Conservation (phyloP, 306 rosid genomes). For the Hippophae tibetana region DNA sequence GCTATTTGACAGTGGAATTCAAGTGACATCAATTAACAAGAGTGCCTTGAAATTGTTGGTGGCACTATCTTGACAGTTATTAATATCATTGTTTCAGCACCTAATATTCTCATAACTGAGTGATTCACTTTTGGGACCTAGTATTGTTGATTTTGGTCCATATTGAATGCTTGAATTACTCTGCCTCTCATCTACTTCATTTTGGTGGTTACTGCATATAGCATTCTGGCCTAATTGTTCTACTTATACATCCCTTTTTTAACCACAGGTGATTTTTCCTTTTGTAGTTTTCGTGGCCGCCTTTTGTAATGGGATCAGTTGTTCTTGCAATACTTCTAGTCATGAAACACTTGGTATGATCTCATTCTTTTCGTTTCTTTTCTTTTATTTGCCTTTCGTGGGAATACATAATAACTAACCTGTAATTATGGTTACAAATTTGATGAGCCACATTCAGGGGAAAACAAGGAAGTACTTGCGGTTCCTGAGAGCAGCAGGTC, state of each 20-base stretch:
- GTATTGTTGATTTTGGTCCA: not conserved
- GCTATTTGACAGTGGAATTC: too few relatives aligned
- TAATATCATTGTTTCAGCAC: too few relatives aligned
- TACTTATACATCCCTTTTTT: conserved; percentile 22
- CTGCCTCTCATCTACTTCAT: conserved; percentile 1
- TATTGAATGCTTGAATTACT: not conserved
- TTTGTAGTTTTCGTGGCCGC: conserved; percentile 86
- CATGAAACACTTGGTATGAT: conserved; percentile 91
- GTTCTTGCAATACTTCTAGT: conserved; percentile 58
- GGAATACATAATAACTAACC: not conserved
- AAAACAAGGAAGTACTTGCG: conserved; percentile 77
- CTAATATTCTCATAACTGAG: too few relatives aligned
- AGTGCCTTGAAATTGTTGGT: too few relatives aligned
- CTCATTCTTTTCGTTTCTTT: conserved; percentile 16
- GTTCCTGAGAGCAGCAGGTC: conserved; percentile 87
- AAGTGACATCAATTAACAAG: too few relatives aligned
- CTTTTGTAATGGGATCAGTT: conserved; percentile 86
- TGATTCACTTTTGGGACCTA: not conserved
- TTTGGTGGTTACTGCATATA: not conserved
- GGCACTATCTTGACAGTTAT: too few relatives aligned
- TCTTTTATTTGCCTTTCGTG: conserved; percentile 9
- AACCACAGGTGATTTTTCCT: conserved; percentile 27
- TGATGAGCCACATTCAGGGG: conserved; percentile 48
- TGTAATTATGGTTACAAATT: conserved; percentile 21
- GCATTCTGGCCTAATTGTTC: conserved; percentile 5